These are phyloP conservation scores for Carex kokanica DNA, from an alignment of 176 grass and related monocot species.

Conservation along the genomic window DNA sequence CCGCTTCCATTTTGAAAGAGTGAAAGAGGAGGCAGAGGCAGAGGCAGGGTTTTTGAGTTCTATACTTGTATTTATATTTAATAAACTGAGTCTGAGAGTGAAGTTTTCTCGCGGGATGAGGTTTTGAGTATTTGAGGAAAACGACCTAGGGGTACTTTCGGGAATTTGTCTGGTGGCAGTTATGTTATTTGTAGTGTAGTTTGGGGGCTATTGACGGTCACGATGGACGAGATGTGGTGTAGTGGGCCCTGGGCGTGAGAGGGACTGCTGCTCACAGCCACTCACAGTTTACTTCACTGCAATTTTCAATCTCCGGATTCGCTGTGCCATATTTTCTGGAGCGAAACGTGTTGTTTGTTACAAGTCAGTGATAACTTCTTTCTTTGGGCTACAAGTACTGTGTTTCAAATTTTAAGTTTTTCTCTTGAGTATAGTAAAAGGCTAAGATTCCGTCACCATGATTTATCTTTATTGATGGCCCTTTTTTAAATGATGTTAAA, in stretches of 20 bases:
- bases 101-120: constrained; percentile 16
- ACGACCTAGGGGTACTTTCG: background rate
- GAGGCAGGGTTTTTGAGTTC: background rate
- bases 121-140: constrained; percentile 25
- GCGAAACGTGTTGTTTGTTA: background rate
- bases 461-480: too few relatives aligned
- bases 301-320: background rate
- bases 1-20: background rate
- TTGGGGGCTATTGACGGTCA: background rate
- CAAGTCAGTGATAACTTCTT: background rate
- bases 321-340: background rate
- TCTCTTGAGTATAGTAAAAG: too few relatives aligned
- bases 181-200: background rate
- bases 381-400: too few relatives aligned
- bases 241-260: constrained; percentile 9
- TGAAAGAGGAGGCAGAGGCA: background rate
- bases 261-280: background rate
- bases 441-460: too few relatives aligned
- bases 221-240: background rate
- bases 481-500: too few relatives aligned
- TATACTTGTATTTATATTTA: background rate
- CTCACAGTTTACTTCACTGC: background rate
- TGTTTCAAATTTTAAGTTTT: too few relatives aligned
- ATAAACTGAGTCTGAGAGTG: background rate
- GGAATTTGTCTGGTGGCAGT: background rate